Conservation (phyloP, 176 grass and related monocot genomes). For the Miscanthus lutarioriparius region DNA sequence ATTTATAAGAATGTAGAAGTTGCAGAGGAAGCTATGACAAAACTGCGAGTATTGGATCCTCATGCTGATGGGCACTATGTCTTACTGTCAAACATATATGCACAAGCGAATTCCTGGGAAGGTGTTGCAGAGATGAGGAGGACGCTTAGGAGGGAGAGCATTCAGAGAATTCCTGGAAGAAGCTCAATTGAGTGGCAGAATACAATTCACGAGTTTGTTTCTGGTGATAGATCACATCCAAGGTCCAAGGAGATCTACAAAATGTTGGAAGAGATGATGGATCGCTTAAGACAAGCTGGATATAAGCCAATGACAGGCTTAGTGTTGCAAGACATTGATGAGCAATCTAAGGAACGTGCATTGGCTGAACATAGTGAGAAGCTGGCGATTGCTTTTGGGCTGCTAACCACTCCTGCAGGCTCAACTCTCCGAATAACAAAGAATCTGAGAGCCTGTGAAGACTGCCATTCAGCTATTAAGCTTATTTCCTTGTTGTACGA, state of each 20-base stretch:
- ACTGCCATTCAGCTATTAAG: slow-evolving; percentile 72
- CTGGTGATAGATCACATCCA: slow-evolving; percentile 57
- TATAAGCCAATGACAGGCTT: slow-evolving; percentile 64
- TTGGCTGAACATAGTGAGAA: slow-evolving; percentile 79
- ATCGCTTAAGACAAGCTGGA: slow-evolving; percentile 50
- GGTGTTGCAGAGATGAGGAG: slow-evolving; percentile 68
- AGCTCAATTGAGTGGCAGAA: slow-evolving; percentile 62
- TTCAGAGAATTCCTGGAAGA: slow-evolving; percentile 64
- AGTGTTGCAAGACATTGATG: slow-evolving; percentile 66
- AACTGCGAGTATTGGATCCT: slow-evolving; percentile 57
- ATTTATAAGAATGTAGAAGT: slow-evolving; percentile 70
- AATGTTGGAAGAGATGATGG: slow-evolving; percentile 61
- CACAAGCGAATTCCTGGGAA: slow-evolving; percentile 65
- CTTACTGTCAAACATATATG: slow-evolving; percentile 68
- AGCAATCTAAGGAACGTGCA: slow-evolving; percentile 46
- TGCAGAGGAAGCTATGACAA: slow-evolving; percentile 64
- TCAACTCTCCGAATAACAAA: slow-evolving; percentile 70
- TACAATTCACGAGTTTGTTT: slow-evolving; percentile 47
- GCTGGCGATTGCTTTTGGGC: slow-evolving; percentile 65
- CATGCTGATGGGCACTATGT: slow-evolving; percentile 64
- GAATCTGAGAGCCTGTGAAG: slow-evolving; percentile 74
- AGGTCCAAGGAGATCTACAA: slow-evolving; percentile 57
- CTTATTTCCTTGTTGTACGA: slow-evolving; percentile 53
- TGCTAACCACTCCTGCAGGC: slow-evolving; percentile 49
- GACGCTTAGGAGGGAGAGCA: slow-evolving; percentile 46